Evolutionary conservation across 225 moss, liverwort and hornwort genomes (phyloP), one percentile per base, ranked within the genome.

Genomic region (Physcomitrellopsis africana): DNA sequence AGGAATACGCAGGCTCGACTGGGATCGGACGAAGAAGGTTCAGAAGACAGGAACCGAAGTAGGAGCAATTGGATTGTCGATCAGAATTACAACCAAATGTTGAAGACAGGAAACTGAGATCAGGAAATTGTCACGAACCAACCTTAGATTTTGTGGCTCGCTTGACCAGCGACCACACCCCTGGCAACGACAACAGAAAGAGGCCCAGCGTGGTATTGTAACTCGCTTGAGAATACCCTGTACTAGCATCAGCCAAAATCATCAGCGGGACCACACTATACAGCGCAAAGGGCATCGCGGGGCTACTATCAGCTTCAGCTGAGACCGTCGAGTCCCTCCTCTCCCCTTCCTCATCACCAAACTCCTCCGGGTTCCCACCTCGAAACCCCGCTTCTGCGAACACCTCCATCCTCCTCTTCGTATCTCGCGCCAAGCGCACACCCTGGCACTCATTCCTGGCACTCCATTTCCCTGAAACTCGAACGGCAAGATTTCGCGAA

Each of bases 111-210:
- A 24, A 62, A 62, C 14, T 10, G 42, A 16, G 45, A 2, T 14
- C 10, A 20, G n/a, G 15, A 15, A 67, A 61, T 11, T 24, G 13
- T 15, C 65, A 69, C 32, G 32, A 37, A 37, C 73, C 0, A 46
- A 97, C 95, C 95, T 99, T 99, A 13, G 85, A 85, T 81, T 99
- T 99, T 37, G 91, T 95, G 22, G 97, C 93, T 44, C 97, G 90
- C 85, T 99, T 99, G 37, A 99, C 87, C 49, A 99, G 90, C 51
- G 99, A 99, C 99, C 99, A 99, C 43, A 99, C 89, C 3, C 99
- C 99, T 15, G 99, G 99, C 71, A 99, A 86, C 14, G 99, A 99
- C 24, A 99, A 69, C 46, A 99, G 78, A 67, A 99, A 99, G 41
- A 99, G 91, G 18, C 95, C 95, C 7, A 99, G 80, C 44, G 99